A percentile compares a stretch with the other conserved stretches of the same genome.
Evolutionary conservation across 768 basidiomycete genomes (phyloP).

Genomic region (Butyriboletus loyo): DNA sequence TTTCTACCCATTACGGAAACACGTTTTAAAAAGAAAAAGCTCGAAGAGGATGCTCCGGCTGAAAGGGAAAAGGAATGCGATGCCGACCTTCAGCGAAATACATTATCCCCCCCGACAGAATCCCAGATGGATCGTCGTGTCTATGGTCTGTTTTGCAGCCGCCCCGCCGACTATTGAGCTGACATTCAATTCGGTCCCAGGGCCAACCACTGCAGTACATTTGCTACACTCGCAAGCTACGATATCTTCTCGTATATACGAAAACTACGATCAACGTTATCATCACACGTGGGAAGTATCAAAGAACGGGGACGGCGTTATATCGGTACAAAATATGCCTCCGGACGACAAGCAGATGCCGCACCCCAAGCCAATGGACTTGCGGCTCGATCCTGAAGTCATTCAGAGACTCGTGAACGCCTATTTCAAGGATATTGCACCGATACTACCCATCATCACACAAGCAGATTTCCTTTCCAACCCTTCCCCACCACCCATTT

Average conservation of each 20-base stretch:
- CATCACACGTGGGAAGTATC: slow-evolving; percentile 87
- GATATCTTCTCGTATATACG: slow-evolving; percentile 81
- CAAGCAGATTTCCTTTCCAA: slow-evolving; percentile 81
- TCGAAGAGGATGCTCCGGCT: slow-evolving; percentile 61
- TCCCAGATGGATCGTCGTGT: slow-evolving; percentile 57
- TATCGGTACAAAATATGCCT: slow-evolving; percentile 69
- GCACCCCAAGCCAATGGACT: slow-evolving; percentile 62
- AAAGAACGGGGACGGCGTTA: slow-evolving; percentile 82
- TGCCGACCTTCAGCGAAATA: slow-evolving; percentile 30
- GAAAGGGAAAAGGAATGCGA: slow-evolving; percentile 37
- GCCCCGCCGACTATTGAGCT: slow-evolving; percentile 8
- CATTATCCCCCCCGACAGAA: slow-evolving; percentile 47
- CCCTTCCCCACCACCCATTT: slow-evolving; percentile 69
- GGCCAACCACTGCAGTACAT: slow-evolving; percentile 84
- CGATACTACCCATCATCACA: slow-evolving; percentile 86
- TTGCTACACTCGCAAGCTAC: slow-evolving; percentile 87
- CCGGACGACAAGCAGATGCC: slow-evolving; percentile 51
- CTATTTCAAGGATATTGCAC: slow-evolving; percentile 87
- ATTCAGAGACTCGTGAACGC: slow-evolving; percentile 84
- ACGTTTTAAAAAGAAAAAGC: slow-evolving; percentile 94
- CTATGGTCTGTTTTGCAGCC: slow-evolving; percentile 46
- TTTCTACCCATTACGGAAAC: slow-evolving; percentile 99
- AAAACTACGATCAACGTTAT: slow-evolving; percentile 83
- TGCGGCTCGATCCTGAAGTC: slow-evolving; percentile 73
- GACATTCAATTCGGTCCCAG: slow-evolving; percentile 45